Percentiles rank a stretch among this genome's conserved stretches.
phyloP scores from a whole-genome alignment of 2,329 filamentous ascomycete genomes.

The Xylogone sp. region DNA sequence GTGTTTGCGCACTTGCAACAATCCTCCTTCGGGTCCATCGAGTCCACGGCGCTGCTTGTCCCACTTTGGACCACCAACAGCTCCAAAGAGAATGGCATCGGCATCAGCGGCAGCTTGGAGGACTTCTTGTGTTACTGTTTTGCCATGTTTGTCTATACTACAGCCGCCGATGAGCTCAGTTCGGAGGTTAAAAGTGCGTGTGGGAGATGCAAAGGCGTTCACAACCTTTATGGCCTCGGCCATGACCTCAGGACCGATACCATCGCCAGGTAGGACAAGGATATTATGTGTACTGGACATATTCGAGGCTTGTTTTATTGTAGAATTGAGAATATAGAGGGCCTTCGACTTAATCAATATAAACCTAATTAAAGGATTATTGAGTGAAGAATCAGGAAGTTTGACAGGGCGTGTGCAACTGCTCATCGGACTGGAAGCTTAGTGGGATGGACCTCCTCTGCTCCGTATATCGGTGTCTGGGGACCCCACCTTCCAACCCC shows the following conservation, averaged over 20 bases:
- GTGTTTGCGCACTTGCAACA: background rate
- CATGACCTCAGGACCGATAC: constrained; percentile 44
- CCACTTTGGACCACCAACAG: constrained; percentile 1
- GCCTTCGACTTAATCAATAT: too few species aligned
- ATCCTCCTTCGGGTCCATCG: constrained; percentile 31
- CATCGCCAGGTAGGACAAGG: constrained; percentile 42
- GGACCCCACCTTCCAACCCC: too few species aligned
- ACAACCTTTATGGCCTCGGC: constrained; percentile 43
- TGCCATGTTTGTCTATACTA: background rate
- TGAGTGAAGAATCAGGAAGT: too few species aligned
- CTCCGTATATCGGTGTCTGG: too few species aligned
- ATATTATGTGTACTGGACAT: constrained; percentile 21
- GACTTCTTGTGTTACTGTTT: background rate
- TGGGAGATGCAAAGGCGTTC: constrained; percentile 29
- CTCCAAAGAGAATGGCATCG: constrained; percentile 1
- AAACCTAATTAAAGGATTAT: too few species aligned
- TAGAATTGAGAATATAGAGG: too few species aligned
- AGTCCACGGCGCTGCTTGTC: background rate
- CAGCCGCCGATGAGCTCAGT: background rate
- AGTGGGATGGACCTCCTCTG: too few species aligned
- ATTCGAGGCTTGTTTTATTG: too few species aligned
- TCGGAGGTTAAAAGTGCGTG: background rate
- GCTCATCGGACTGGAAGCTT: too few species aligned
- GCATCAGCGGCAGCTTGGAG: background rate
- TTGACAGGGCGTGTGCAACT: too few species aligned